Conservation (phyloP, 495 filamentous ascomycete species). For the Cudoniella acicularis region DNA sequence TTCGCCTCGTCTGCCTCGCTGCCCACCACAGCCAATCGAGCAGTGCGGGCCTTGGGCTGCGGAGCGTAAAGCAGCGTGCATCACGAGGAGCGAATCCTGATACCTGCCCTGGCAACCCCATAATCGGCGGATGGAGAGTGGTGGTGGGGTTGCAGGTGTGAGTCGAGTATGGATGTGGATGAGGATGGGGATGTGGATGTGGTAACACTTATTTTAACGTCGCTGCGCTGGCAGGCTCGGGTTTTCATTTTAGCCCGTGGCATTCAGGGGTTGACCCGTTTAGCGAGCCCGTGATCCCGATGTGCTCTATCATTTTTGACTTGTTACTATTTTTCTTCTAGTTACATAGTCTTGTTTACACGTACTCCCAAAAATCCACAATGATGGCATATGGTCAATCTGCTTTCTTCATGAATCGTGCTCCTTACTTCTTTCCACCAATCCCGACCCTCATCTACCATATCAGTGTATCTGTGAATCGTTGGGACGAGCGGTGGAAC, state of each 20-base stretch:
- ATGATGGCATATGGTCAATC: too few relatives aligned
- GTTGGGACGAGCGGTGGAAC: not conserved
- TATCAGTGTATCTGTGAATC: not conserved
- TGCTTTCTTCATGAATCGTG: too few relatives aligned
- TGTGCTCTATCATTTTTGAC: not conserved
- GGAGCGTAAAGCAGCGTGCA: not conserved
- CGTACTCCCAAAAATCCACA: too few relatives aligned
- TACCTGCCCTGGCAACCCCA: too few relatives aligned
- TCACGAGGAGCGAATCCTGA: too few relatives aligned
- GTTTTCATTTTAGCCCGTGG: not conserved
- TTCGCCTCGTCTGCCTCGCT: conserved; percentile 14
- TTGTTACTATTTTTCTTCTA: not conserved
- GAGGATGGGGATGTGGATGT: not conserved
- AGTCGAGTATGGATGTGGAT: not conserved
- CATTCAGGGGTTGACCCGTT: not conserved
- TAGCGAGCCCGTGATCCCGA: not conserved
- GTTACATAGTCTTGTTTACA: too few relatives aligned
- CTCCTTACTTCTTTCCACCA: not conserved
- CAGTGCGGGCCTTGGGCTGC: not conserved
- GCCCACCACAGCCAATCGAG: not conserved
- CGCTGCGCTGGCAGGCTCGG: not conserved
- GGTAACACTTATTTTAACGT: not conserved
- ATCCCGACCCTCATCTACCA: not conserved
- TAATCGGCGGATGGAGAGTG: too few relatives aligned
- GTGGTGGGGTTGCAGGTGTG: too few relatives aligned